Evolutionary conservation across 1,284 basidiomycete genomes (phyloP).

Genomic region (Laetiporus sulphureus): DNA sequence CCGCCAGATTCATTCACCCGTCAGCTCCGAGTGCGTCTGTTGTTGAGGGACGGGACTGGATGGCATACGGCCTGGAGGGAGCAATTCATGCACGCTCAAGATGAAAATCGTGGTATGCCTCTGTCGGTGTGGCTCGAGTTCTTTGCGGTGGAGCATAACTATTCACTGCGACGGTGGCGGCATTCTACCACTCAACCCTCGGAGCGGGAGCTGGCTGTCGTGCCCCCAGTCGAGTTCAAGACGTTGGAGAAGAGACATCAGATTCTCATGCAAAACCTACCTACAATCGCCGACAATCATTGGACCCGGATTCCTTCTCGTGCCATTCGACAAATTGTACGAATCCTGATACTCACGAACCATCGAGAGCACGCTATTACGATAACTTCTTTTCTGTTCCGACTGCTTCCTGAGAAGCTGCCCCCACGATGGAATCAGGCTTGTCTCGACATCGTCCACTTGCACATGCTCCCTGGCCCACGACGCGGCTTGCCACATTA

Average conservation of each 20-base stretch:
- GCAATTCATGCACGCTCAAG: constrained; percentile 11
- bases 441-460: constrained; percentile 28
- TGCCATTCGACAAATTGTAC: constrained; percentile 15
- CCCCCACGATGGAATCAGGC: constrained; percentile 9
- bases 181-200: no score
- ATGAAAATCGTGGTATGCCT: constrained; percentile 13
- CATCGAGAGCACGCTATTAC: constrained; percentile 20
- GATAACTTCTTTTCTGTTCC: constrained; percentile 22
- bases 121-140: constrained; percentile 27
- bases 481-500: constrained; percentile 17
- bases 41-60: constrained; percentile 24
- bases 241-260: constrained; percentile 5
- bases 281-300: constrained; percentile 10
- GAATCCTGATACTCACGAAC: constrained; percentile 13
- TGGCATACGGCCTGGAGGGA: constrained; percentile 28
- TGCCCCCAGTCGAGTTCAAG: no score
- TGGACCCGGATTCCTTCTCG: constrained; percentile 11
- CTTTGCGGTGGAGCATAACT: constrained; percentile 16
- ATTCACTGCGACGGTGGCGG: no score
- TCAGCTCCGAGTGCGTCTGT: constrained; percentile 26
- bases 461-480: constrained; percentile 20
- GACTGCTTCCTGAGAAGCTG: constrained; percentile 16
- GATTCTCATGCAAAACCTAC: constrained; percentile 15
- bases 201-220: no score
- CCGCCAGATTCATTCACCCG: constrained; percentile 24